Base-by-base conservation (phyloP, 768 basidiomycete genomes). In the Agrocybe praecox region DNA sequence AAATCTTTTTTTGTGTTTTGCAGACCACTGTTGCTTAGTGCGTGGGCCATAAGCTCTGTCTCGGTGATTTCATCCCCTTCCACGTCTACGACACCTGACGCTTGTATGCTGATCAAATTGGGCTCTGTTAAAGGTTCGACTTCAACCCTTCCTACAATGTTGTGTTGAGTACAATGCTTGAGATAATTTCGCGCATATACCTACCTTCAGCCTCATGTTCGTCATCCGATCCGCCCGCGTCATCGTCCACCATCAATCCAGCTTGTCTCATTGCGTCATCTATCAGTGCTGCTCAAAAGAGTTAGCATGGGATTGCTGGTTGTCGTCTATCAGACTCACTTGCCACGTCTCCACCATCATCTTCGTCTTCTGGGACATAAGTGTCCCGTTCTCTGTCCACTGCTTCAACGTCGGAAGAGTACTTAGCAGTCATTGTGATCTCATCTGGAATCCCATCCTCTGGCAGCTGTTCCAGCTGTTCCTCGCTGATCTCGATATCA, bases 371-470 rank as follows among this genome's bases (percentile, higher is more conserved):
- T 6, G 66, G 73, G 0, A 75, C 64, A 53, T 78, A 77, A 5
- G 59, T 56, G 10, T 46, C 70, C 11, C 64, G 53, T 59, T 79
- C 77, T 14, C 48, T 3, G 2, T 63, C 60, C 1, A 69, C 23
- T 0, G 59, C 34, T 0, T 45, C 55, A 0, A 53, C 48, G 50
- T 76, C 66, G 0, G 8, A 21, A 1, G 67, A 65, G 14, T 67
- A 52, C 21, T 59, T 53, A 1, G 66, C 53, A n/a, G 17, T 48
- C 60, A 0, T 49, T 18, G 0, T 60, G 1, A 79, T 68, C 46
- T 74, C 73, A 0, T 55, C 19, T 0, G 75, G 77, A 2, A 79
- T 58, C 0, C 55, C 69, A 48, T 75, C 63, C 11, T 67, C 67
- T 0, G 76, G 76, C 2, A 76, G 53, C 2, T 46, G n/a, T 0